A percentile compares a stretch with the other conserved stretches of the same genome.
phyloP scores from a whole-genome alignment of 768 basidiomycete genomes.

The Suillus americanus region DNA sequence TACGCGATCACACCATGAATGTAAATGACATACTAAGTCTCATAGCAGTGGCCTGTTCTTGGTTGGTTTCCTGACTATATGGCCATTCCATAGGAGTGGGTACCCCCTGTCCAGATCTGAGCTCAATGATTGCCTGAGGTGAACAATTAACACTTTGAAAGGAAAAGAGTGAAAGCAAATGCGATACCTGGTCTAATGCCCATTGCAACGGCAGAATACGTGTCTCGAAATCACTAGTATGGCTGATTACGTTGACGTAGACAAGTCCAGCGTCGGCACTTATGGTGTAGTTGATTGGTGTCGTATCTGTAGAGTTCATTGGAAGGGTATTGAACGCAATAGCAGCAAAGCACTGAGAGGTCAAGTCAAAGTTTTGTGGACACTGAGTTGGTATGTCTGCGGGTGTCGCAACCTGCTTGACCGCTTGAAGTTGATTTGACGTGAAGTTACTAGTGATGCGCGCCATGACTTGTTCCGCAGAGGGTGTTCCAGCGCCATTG shows the following conservation, averaged over 20 bases:
- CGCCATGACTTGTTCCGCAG: slow-evolving; percentile 59
- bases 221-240: slow-evolving; percentile 67
- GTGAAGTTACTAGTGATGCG: slow-evolving; percentile 55
- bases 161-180: background rate
- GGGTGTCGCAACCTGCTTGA: slow-evolving; percentile 48
- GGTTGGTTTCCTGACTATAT: slow-evolving; percentile 65
- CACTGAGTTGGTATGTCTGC: slow-evolving; percentile 56
- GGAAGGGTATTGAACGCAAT: slow-evolving; percentile 63
- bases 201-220: slow-evolving; percentile 73
- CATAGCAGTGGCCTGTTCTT: slow-evolving; percentile 52
- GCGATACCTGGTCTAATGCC: slow-evolving; percentile 60
- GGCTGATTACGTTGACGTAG: slow-evolving; percentile 63
- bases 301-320: slow-evolving; percentile 25
- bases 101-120: slow-evolving; percentile 55
- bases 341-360: slow-evolving; percentile 70
- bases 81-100: slow-evolving; percentile 72
- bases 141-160: background rate
- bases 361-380: slow-evolving; percentile 71
- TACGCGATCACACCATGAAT: background rate
- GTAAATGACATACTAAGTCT: slow-evolving; percentile 50
- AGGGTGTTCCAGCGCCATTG: slow-evolving; percentile 51
- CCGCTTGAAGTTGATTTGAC: slow-evolving; percentile 42
- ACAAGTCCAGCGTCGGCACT: slow-evolving; percentile 62
- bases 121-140: slow-evolving; percentile 65
- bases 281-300: slow-evolving; percentile 66